Base-by-base conservation (phyloP, 164 flowering plant genomes). In the Taxillus chinensis region DNA sequence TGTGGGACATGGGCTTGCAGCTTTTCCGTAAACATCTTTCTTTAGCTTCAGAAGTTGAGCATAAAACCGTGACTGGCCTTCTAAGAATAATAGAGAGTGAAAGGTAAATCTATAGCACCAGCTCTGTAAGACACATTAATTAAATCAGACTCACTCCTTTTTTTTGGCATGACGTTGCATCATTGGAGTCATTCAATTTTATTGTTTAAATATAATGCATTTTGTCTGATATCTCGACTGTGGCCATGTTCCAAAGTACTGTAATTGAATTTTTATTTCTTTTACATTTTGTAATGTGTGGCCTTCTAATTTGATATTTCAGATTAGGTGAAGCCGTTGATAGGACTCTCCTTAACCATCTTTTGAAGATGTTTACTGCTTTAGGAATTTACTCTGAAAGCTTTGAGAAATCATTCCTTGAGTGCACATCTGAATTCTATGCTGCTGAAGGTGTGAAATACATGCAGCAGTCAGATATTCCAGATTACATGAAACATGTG, bases 1-100 rank as follows among this genome's bases (percentile, higher is more conserved):
- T 95, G 74, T 95, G 99, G 99, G 99, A 95, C 77, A 91, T 95
- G 99, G 99, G 99, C 56, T 81, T 95, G 81, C 92, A 84, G 65
- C 87, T 95, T 67, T 95, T 91, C 73, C 85, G 97, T 39, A 91
- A 87, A 67, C 90, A 95, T 79, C 92, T 91, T 52, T 80, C 95
- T 57, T 76, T 77, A 51, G 84, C 83, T 61, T 66, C 84, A 59
- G 97, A 95, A 83, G 99, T 91, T 67, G 93, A 91, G 85, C 97
- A 86, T 77, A 95, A 89, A 84, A 91, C 90, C 60, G 95, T 95
- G 7, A 87, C 96, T 57, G 99, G 99, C 42, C 90, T 95, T 61
- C 70, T 95, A 63, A 82, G 95, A 73, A 82, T 95, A 85, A 87
- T 95, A 57, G 99, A 95, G 66, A 80, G 75, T 60, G 99, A 95